These are phyloP conservation scores for Trichophyton verrucosum DNA, from an alignment of 2,329 filamentous ascomycete species.

Conservation along the genomic window DNA sequence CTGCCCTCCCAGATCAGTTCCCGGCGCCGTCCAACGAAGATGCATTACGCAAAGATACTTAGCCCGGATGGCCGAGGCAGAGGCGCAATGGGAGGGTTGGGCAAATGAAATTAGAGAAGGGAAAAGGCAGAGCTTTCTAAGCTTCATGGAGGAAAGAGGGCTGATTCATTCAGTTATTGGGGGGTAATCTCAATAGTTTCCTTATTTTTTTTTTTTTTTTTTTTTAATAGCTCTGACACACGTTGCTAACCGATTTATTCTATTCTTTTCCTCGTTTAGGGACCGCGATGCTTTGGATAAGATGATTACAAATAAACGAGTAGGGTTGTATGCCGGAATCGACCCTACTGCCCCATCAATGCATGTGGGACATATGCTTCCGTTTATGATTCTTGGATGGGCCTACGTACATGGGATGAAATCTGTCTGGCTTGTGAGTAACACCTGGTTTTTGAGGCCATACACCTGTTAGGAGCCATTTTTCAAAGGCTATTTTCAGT, in stretches of 20 bases:
- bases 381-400: conserved; percentile 40
- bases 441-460: too few species aligned
- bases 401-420: conserved; percentile 38
- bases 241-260: background rate
- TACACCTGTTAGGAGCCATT: background rate
- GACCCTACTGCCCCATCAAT: conserved; percentile 40
- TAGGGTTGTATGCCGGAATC: conserved; percentile 37
- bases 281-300: conserved; percentile 32
- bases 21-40: conserved; percentile 15
- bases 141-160: conserved; percentile 35
- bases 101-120: conserved; percentile 34
- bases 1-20: background rate
- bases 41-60: conserved; percentile 28
- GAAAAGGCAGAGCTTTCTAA: conserved; percentile 32
- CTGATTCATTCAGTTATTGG: conserved; percentile 37
- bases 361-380: conserved; percentile 40
- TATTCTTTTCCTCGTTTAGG: conserved; percentile 15
- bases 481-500: background rate
- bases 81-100: conserved; percentile 28
- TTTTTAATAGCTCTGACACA: background rate
- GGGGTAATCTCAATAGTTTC: conserved; percentile 18
- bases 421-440: conserved; percentile 34
- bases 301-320: conserved; percentile 34
- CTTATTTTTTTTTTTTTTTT: background rate
- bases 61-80: conserved; percentile 28